These are phyloP conservation scores for Aspergillus sp. DNA, from an alignment of 2,329 filamentous ascomycete genomes.

Conservation along the genomic window DNA sequence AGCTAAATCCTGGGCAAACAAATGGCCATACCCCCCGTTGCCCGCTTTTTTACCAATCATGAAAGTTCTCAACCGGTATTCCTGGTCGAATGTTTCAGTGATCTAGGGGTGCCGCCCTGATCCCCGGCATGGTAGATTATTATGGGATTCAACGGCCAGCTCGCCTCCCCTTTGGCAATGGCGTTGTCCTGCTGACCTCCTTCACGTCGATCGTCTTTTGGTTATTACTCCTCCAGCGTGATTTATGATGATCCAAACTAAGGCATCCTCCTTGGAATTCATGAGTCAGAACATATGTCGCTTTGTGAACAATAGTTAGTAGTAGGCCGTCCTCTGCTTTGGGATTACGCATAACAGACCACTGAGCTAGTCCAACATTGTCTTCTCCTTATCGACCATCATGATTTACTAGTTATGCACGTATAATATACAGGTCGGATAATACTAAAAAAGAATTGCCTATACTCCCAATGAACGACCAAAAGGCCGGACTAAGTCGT, in stretches of 20 bases:
- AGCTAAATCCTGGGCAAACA: not conserved
- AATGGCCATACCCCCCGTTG: not conserved
- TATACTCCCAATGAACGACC: too few species aligned
- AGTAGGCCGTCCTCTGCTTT: not conserved
- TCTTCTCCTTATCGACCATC: not conserved
- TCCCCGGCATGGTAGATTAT: not conserved
- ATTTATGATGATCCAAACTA: too few species aligned
- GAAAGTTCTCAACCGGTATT: not conserved
- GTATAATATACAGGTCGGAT: not conserved
- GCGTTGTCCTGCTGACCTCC: not conserved
- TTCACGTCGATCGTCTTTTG: not conserved
- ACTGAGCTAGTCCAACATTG: not conserved
- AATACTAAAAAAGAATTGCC: not conserved
- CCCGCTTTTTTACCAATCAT: not conserved
- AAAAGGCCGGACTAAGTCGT: too few species aligned
- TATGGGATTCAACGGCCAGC: not conserved
- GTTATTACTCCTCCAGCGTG: not conserved
- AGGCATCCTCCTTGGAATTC: not conserved
- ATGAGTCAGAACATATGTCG: not conserved
- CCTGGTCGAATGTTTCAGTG: not conserved
- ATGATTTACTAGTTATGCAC: not conserved
- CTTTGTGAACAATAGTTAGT: not conserved
- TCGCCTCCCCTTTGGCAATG: not conserved
- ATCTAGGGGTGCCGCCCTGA: not conserved
- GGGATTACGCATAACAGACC: not conserved